Percentiles rank a stretch among this genome's conserved stretches.
phyloP scores from a whole-genome alignment of 331 rosid species.

The Pyracantha coccinea region DNA sequence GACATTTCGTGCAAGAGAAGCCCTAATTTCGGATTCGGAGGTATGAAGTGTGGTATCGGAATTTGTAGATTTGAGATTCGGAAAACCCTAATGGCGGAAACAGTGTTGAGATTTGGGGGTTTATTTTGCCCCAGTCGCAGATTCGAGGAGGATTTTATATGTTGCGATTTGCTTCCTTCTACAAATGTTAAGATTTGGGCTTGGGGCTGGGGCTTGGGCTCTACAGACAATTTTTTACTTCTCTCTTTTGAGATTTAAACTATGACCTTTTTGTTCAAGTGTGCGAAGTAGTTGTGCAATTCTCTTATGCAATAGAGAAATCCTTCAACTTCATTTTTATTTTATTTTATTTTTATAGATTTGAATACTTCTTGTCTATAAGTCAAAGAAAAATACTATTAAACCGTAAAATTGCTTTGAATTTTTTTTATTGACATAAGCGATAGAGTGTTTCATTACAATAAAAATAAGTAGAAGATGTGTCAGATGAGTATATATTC shows the following conservation, averaged over 20 bases:
- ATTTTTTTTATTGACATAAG: too few species aligned
- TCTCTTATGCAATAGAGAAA: too few species aligned
- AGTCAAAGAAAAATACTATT: too few species aligned
- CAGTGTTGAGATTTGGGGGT: background rate
- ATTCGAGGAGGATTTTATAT: background rate
- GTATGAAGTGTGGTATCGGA: background rate
- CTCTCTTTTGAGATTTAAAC: too few species aligned
- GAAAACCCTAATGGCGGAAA: background rate
- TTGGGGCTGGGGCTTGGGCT: background rate
- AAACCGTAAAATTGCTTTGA: too few species aligned
- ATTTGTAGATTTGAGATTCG: background rate
- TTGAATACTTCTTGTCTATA: too few species aligned
- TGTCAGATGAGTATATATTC: accelerated
- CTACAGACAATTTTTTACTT: too few species aligned
- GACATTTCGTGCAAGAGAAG: constrained; percentile 40
- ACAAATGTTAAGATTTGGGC: background rate
- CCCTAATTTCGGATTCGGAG: constrained; percentile 28
- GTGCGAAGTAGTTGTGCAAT: too few species aligned
- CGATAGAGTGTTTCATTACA: too few species aligned
- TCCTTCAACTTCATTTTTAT: too few species aligned
- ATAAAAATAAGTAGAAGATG: accelerated
- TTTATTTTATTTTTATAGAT: too few species aligned
- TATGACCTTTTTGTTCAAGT: too few species aligned
- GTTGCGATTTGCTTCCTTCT: background rate
- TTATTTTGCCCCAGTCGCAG: background rate